These are phyloP conservation scores for Metarhizium humberi DNA, from an alignment of 2,329 filamentous ascomycete species.

Conservation along the genomic window DNA sequence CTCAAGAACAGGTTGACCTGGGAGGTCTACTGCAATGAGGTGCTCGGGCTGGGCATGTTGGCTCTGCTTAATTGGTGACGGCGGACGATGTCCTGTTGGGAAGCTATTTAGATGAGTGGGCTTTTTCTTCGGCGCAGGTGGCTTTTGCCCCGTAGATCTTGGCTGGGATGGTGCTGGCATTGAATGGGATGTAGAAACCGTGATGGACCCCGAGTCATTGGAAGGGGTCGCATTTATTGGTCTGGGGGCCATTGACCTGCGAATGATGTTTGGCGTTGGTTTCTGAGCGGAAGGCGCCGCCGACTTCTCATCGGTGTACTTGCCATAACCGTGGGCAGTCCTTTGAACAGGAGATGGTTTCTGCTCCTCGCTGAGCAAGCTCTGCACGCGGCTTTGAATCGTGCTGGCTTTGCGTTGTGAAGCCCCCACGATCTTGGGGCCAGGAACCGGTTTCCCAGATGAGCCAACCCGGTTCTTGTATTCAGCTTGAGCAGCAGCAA, in stretches of 20 bases:
- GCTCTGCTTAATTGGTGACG: slow-evolving; percentile 36
- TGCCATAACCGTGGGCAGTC: slow-evolving; percentile 84
- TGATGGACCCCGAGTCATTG: not conserved
- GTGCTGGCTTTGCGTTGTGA: slow-evolving; percentile 58
- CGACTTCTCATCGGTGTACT: slow-evolving; percentile 56
- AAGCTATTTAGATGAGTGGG: slow-evolving; percentile 51
- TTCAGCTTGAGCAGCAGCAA: slow-evolving; percentile 80
- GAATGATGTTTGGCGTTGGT: slow-evolving; percentile 33
- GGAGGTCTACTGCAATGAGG: slow-evolving; percentile 35
- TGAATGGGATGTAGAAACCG: slow-evolving; percentile 13
- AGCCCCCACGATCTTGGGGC: slow-evolving; percentile 47
- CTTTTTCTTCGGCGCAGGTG: slow-evolving; percentile 51
- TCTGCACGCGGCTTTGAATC: slow-evolving; percentile 88
- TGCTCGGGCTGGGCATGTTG: slow-evolving; percentile 21
- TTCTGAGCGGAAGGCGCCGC: slow-evolving; percentile 27
- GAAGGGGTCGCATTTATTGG: not conserved
- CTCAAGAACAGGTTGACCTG: slow-evolving; percentile 39
- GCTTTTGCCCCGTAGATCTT: slow-evolving; percentile 27
- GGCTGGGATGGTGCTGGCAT: slow-evolving; percentile 11
- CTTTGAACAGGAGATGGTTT: slow-evolving; percentile 46
- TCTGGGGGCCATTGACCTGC: slow-evolving; percentile 32
- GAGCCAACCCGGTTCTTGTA: slow-evolving; percentile 63
- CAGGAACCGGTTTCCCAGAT: slow-evolving; percentile 27
- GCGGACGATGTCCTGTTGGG: slow-evolving; percentile 31
- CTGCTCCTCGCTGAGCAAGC: slow-evolving; percentile 69